Evolutionary conservation across 2,329 filamentous ascomycete genomes (phyloP), one percentile per base, ranked within the genome.

Genomic region (Cladophialophora psammophila): DNA sequence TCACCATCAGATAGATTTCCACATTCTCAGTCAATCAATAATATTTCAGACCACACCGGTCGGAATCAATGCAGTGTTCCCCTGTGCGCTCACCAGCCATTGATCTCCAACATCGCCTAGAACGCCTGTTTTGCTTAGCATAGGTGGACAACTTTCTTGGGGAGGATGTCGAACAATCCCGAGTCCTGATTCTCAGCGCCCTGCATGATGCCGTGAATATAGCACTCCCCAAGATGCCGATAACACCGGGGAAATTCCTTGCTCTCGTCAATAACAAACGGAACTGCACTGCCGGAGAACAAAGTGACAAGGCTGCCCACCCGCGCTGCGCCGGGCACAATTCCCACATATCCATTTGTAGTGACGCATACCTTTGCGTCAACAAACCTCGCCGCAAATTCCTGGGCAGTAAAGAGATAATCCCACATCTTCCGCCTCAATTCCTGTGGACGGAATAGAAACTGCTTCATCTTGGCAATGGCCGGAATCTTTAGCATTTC

Each of bases 221-320:
- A 48, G 42, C 42, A 48, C 42, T 48, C 42, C 8, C 42, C 42
- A n/a, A 48, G 42, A 20, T 48, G 42, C 42, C 42, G 42, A n/a
- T 48, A 48, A 9, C 15, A 48, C 18, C 5, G 15, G n/a, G 42
- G n/a, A 18, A 18, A 1, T 48, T 48, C 42, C 42, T 48, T 48
- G 42, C 10, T 38, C 36, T 38, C 8, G 36, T 48, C 42, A 6
- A 48, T 48, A 20, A 48, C 18, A 48, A 48, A 48, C n/a, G 42
- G 42, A 20, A 48, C 42, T 48, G 42, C 42, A n/a, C 42, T 48
- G 42, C 42, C 42, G n/a, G 13, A 5, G 42, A 48, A 9, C 42
- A 48, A 8, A n/a, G 15, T 20, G 42, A 48, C 42, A 5, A 5
- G 42, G 10, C 42, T 48, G 5, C 42, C 42, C 10, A 20, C n/a